phyloP scores from a whole-genome alignment of 768 basidiomycete genomes.

The Suillus plorans region DNA sequence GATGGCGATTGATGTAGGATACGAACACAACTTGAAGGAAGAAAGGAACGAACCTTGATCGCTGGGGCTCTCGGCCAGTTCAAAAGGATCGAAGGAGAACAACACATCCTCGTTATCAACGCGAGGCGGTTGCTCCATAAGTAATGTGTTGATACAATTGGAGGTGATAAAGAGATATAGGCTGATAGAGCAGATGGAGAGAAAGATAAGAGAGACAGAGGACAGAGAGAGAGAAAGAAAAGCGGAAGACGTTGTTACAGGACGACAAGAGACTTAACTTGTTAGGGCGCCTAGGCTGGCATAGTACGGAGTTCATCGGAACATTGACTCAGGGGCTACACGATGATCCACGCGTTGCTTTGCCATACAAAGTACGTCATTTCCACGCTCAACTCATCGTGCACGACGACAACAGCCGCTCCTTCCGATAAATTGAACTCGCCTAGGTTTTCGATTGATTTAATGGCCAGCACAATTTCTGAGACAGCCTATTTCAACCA shows the following conservation, averaged over 20 bases:
- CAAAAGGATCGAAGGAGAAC: constrained; percentile 52
- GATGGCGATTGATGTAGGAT: constrained; percentile 11
- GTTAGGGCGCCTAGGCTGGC: constrained; percentile 8
- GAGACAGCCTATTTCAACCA: neutral
- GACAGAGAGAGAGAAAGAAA: constrained; percentile 7
- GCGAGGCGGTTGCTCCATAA: constrained; percentile 38
- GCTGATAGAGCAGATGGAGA: constrained; percentile 8
- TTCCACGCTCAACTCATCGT: neutral
- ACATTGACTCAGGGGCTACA: constrained; percentile 6
- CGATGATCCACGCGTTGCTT: neutral
- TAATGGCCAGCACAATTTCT: neutral
- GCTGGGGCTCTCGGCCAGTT: constrained; percentile 17
- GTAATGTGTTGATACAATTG: neutral
- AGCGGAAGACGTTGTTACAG: constrained; percentile 7
- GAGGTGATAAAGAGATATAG: constrained; percentile 22
- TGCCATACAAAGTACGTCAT: constrained; percentile 1
- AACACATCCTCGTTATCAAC: constrained; percentile 57
- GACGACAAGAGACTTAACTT: constrained; percentile 27
- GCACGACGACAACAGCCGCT: neutral
- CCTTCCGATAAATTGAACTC: neutral
- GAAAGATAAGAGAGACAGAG: constrained; percentile 17
- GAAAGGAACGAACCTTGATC: constrained; percentile 7
- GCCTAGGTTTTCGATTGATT: neutral
- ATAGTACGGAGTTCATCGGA: neutral
- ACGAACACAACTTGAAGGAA: constrained; percentile 6